phyloP scores from a whole-genome alignment of 1,284 basidiomycete species.

The Marasmius fiardii region DNA sequence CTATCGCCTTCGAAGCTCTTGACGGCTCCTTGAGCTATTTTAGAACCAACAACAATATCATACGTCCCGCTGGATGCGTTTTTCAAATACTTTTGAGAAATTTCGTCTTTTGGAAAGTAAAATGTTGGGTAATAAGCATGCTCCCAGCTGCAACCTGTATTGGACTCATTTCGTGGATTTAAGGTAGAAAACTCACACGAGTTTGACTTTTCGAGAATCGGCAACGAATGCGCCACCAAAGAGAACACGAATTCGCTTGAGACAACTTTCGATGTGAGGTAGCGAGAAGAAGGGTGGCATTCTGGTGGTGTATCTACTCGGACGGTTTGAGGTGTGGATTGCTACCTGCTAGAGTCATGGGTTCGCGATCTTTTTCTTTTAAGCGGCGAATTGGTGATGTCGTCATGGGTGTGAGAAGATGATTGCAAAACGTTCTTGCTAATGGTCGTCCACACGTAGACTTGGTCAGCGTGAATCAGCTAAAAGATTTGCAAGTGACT shows the following conservation, averaged over 20 bases:
- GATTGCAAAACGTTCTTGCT: too few relatives aligned
- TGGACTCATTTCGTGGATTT: background rate
- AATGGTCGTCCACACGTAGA: too few relatives aligned
- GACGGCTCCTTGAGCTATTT: conserved; percentile 37
- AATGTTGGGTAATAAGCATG: conserved; percentile 50
- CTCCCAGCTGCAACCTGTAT: conserved; percentile 45
- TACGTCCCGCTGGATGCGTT: conserved; percentile 29
- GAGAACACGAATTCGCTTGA: conserved; percentile 51
- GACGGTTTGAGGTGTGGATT: background rate
- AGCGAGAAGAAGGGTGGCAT: conserved; percentile 32
- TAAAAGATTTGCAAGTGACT: too few relatives aligned
- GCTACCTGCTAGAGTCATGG: background rate
- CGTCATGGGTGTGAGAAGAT: too few relatives aligned
- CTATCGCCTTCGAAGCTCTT: conserved; percentile 35
- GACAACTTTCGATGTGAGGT: conserved; percentile 39
- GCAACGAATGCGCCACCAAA: conserved; percentile 50
- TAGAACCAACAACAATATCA: conserved; percentile 43
- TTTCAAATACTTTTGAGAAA: conserved; percentile 23
- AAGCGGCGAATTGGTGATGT: too few relatives aligned
- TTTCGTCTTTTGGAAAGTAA: conserved; percentile 45
- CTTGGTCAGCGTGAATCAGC: too few relatives aligned
- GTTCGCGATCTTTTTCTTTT: too few relatives aligned
- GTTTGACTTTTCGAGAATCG: conserved; percentile 50
- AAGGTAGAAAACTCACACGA: conserved; percentile 46
- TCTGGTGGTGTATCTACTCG: background rate